Conservation (phyloP, 169 alveolate genomes). For the Condylostoma magnum region DNA sequence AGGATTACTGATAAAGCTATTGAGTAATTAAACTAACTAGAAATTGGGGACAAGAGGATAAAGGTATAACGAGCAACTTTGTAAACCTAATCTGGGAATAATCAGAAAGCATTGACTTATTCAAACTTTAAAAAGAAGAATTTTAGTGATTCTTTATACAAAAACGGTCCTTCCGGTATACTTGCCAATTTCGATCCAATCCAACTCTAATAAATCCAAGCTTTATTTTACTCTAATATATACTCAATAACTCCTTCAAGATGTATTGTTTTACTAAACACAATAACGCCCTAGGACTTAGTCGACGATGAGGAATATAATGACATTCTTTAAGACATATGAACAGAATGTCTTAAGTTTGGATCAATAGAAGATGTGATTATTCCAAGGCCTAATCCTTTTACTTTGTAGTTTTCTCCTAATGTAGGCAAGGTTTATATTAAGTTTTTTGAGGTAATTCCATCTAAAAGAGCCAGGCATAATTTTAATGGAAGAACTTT, state of each 20-base stretch:
- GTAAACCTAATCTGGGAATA: no score
- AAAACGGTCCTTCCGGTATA: constrained; percentile 34
- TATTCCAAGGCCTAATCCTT: constrained; percentile 75
- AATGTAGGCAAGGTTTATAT: constrained; percentile 82
- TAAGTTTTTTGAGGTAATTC: constrained; percentile 67
- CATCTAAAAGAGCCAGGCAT: constrained; percentile 81
- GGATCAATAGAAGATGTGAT: constrained; percentile 74
- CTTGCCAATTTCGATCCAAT: not conserved
- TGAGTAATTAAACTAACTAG: constrained; percentile 70
- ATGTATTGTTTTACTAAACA: constrained; percentile 54
- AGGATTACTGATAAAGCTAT: constrained; percentile 80
- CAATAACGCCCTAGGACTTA: constrained; percentile 64
- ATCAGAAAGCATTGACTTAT: not conserved
- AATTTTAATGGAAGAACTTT: constrained; percentile 64
- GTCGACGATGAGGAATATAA: constrained; percentile 70
- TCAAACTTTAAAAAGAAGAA: constrained; percentile 17
- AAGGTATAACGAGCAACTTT: constrained; percentile 65
- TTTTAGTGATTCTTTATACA: constrained; percentile 34
- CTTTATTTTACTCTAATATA: constrained; percentile 41
- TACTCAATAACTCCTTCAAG: constrained; percentile 63
- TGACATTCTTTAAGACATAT: constrained; percentile 67
- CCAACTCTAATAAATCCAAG: constrained; percentile 26
- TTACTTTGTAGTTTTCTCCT: constrained; percentile 51
- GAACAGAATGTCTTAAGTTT: constrained; percentile 59
- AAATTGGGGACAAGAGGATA: constrained; percentile 72